Base-by-base conservation (phyloP, 2,329 filamentous ascomycete genomes). In the Aspergillus sp. region DNA sequence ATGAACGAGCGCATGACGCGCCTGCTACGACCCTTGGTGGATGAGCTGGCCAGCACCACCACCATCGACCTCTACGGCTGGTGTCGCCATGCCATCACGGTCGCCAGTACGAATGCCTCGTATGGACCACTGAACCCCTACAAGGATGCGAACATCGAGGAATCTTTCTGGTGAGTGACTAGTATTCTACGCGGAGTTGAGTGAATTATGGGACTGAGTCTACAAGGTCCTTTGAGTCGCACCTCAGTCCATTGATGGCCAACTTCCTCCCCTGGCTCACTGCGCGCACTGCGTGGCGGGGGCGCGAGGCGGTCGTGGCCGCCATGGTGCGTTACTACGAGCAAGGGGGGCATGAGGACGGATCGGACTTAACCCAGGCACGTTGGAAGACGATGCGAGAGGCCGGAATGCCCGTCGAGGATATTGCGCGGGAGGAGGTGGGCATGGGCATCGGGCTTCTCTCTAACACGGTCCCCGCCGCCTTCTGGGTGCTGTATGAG, bases 401-500 rank as follows among this genome's bases (percentile, higher is more conserved):
- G 12, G 61, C 52, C 0, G 71, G 69, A 0, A 25, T 67, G 2
- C 30, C 61, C 12, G 5, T 65, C 10, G 60, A 68, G 49, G 68
- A 74, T 15, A 66, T 69, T 49, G 70, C 69, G 0, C 63, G 67
- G n/a, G 59, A 68, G 2, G 74, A 78, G 57, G 63, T 65, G 5
- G 43, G 64, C 3, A 68, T 72, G 51, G 65, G 62, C 1, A 39
- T 81, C 6, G 80, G 70, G 0, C 61, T 79, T 21, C 67, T 80
- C 1, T 71, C 74, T 45, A 83, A 83, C 63, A 79, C 79, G 0
- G 69, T 75, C 4, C 78, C 78, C 0, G 74, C 79, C 0, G 66
- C 69, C 0, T 84, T 82, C 69, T 84, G 82, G 81, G 58, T 77
- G 1, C 38, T 83, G 0, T 77, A 73, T 61, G 75, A 81, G 41